Base-by-base conservation (phyloP, 305 asterid genomes). In the Fraxinus platypoda region DNA sequence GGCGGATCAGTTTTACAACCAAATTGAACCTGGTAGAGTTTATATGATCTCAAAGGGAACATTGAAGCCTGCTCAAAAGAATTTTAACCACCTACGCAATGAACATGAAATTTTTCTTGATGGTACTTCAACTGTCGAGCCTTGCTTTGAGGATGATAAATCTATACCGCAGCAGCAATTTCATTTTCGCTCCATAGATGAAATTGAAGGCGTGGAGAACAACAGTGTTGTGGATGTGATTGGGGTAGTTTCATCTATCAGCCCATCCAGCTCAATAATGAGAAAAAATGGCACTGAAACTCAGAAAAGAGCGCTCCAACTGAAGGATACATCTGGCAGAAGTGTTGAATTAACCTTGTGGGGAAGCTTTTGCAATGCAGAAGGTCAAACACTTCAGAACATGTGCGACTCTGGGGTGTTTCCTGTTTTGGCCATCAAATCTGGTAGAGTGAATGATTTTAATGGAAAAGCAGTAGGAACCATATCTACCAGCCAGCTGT, bases 401-500 rank as follows among this genome's bases (percentile, higher is more conserved):
- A 83, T 90, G 88, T 97, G 97, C 74, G 98, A 92, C 83, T 91
- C 98, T 54, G 99, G 97, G 68, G 86, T 77, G 17, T 90, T 78
- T 83, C 97, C 99, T 62, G 93, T 96, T 83, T 85, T 96, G 88
- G 98, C 98, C 3, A 93, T 96, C 87, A 96, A 96, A 89, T 85
- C 97, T 85, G 93, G 89, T 21, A 88, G 94, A 71, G 82, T 89
- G 71, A 89, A 87, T 82, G 74, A 66, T 11, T 66, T 66, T 26
- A 66, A 66, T 8, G 74, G 74, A 66, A 66, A 66, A 66, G 74
- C 74, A 5, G 7, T 66, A 28, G 74, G 74, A 66, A 66, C 97
- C 79, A 78, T 93, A 76, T 84, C 95, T 77, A 84, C 85, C 78
- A 93, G 91, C 87, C 93, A 91, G 89, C 74, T 95, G 86, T 83